These are phyloP conservation scores for Steccherinum ochraceum DNA, from an alignment of 768 basidiomycete genomes.

Conservation along the genomic window DNA sequence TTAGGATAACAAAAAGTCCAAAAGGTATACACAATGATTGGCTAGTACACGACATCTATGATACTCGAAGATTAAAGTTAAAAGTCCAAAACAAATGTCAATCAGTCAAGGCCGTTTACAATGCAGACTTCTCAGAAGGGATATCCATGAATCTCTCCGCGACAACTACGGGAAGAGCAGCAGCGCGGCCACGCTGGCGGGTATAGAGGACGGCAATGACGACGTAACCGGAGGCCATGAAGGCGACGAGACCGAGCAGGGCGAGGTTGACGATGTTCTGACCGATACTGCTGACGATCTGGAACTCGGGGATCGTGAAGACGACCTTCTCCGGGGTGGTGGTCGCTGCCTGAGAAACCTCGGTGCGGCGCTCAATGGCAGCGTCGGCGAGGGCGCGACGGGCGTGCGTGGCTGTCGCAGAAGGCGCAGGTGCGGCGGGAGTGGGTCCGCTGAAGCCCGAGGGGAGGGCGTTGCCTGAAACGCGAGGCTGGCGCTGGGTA, in stretches of 20 bases:
- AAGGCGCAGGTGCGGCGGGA: neutral
- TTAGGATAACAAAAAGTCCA: too few species aligned
- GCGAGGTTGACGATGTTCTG: neutral
- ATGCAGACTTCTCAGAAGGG: neutral
- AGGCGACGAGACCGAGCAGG: slow-evolving; percentile 14
- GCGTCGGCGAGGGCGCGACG: slow-evolving; percentile 11
- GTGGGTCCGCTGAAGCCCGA: neutral
- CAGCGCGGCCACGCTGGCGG: slow-evolving; percentile 7
- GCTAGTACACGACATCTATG: too few species aligned
- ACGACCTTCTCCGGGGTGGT: neutral
- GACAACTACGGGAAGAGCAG: neutral
- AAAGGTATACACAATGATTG: too few species aligned
- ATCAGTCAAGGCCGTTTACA: too few species aligned
- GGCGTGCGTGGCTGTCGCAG: slow-evolving; percentile 2
- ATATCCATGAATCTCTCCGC: neutral
- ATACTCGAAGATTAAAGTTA: too few species aligned
- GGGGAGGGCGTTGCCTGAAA: slow-evolving; percentile 20
- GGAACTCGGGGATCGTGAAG: neutral
- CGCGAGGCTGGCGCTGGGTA: slow-evolving; percentile 22
- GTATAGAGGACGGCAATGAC: slow-evolving; percentile 14
- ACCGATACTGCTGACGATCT: neutral
- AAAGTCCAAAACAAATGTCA: too few species aligned
- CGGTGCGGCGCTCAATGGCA: slow-evolving; percentile 1
- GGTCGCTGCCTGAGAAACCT: neutral
- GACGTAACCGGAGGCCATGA: slow-evolving; percentile 17